phyloP scores from a whole-genome alignment of 2,329 filamentous ascomycete genomes.

The Aspergillus transmontanensis region DNA sequence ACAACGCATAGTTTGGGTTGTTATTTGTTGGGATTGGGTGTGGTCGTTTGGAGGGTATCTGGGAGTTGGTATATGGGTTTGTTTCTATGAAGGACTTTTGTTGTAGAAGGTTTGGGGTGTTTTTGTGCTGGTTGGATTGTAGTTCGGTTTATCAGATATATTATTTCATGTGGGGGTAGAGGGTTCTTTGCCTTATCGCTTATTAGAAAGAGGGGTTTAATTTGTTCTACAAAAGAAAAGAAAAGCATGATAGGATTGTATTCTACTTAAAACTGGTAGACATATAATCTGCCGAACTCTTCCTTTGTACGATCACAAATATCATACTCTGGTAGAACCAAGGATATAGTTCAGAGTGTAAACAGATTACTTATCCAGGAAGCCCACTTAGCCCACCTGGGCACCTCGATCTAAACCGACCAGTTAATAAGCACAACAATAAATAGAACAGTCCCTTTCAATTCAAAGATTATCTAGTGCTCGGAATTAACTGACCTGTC shows the following conservation, averaged over 20 bases:
- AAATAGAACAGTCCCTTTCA: background rate
- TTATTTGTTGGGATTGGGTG: too few relatives aligned
- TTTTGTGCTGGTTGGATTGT: background rate
- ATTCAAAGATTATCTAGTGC: background rate
- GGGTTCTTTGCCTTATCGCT: background rate
- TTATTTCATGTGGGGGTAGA: background rate
- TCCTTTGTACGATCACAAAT: too few relatives aligned
- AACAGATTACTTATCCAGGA: slow-evolving; percentile 5
- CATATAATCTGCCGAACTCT: background rate
- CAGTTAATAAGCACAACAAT: background rate
- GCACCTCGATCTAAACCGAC: background rate
- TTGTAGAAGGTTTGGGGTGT: background rate
- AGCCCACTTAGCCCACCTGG: background rate
- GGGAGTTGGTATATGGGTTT: background rate
- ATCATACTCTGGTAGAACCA: background rate
- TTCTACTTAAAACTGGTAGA: background rate
- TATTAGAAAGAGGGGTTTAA: background rate
- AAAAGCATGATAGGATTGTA: background rate
- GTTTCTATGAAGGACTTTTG: background rate
- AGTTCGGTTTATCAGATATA: background rate
- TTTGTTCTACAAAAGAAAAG: background rate
- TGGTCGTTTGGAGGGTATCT: background rate
- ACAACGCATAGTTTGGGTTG: background rate
- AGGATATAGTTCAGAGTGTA: background rate
- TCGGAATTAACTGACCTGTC: background rate